A percentile compares a stretch with the other conserved stretches of the same genome.
Evolutionary conservation across 257 asterid species (phyloP).

Genomic region (Solanum peruvianum): DNA sequence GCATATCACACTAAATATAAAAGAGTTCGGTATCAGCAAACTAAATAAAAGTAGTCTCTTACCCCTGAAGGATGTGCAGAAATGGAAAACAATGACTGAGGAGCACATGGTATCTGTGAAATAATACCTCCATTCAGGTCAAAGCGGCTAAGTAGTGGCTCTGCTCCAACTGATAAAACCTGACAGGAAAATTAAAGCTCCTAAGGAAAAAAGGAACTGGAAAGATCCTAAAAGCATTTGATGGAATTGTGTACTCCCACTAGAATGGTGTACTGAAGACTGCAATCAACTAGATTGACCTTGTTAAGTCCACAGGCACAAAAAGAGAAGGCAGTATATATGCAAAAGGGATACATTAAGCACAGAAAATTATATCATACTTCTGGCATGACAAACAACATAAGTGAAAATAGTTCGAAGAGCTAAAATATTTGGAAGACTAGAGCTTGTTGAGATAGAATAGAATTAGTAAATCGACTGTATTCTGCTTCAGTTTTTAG

Average conservation of each 20-base stretch:
- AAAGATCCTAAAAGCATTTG: background rate
- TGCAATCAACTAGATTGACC: background rate
- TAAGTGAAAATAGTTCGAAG: background rate
- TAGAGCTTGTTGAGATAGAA: background rate
- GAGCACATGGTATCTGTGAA: conserved; percentile 87
- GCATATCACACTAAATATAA: background rate
- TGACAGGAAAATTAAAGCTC: conserved; percentile 17
- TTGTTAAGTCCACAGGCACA: background rate
- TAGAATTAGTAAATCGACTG: background rate
- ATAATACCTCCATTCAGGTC: conserved; percentile 67
- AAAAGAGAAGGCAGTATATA: background rate
- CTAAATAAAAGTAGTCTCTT: conserved; percentile 7
- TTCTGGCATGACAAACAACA: background rate
- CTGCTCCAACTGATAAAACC: conserved; percentile 87
- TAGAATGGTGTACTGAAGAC: background rate
- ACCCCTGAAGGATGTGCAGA: conserved; percentile 85
- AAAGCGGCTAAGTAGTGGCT: conserved; percentile 56
- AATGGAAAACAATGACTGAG: conserved; percentile 64
- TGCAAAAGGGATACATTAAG: background rate
- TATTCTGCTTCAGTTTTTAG: background rate
- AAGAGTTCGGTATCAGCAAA: background rate
- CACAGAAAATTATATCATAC: background rate
- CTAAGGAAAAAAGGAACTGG: background rate
- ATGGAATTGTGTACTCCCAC: background rate
- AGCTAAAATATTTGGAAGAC: background rate